Evolutionary conservation across 495 filamentous ascomycete genomes (phyloP), one percentile per base, ranked within the genome.

Genomic region (Penicillium goetzii): DNA sequence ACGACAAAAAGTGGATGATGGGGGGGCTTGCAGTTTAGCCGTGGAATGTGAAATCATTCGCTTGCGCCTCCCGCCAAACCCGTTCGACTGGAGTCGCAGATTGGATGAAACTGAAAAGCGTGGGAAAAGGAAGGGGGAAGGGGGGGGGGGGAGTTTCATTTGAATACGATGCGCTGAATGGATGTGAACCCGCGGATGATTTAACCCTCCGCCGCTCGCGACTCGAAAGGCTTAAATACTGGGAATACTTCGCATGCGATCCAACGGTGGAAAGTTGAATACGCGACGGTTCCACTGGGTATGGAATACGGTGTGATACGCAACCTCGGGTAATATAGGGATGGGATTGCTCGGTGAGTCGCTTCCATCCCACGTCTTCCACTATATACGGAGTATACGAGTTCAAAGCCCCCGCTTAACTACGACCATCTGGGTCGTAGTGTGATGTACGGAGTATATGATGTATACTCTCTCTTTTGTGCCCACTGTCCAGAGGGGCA

Each of bases 301-400:
- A 51, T 63, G 17, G 32, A 14, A 33, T 26, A 54, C 36, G 52
- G 14, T 26, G 9, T 14, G 47, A 55, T 66, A 68, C 63, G 7
- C 7, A 12, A 9, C 11, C 8, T 63, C 66, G 66, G 66, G 66
- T 68, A 68, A 68, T 57, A 19, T 66, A 66, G 66, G 66, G 40
- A 63, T 40, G 34, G 23, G 45, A 28, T 40, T 47, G 59, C 57
- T 64, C 65, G 65, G 65, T 68, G 65, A 68, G 58, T 60, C 58
- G 56, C 23, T 41, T 38, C 33, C 52, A 15, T 36, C 32, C n/a
- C n/a, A 33, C 21, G 28, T 15, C 32, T 12, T 55, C 8, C 52
- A 19, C 19, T 53, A 21, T n/a, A n/a, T n/a, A n/a, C n/a, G n/a
- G n/a, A n/a, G n/a, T n/a, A n/a, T n/a, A 17, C n/a, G 26, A 32